A percentile compares a stretch with the other conserved stretches of the same genome.
Evolutionary conservation across 2,329 filamentous ascomycete genomes (phyloP).

Genomic region (Lecanoromycetidae sp.): DNA sequence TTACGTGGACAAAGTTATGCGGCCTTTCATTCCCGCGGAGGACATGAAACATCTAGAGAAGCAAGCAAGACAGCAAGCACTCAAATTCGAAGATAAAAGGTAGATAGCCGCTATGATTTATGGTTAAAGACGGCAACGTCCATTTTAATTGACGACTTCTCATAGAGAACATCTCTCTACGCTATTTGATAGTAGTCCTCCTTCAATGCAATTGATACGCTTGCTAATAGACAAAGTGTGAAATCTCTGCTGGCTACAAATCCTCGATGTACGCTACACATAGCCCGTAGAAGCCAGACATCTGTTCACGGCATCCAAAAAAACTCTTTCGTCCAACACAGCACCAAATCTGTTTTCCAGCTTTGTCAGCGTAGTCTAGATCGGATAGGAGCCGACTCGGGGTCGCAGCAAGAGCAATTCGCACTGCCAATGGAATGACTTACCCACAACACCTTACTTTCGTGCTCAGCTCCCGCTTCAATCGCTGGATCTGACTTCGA

Average conservation of each 20-base stretch:
- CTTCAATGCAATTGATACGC: too few relatives aligned
- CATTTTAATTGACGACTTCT: too few relatives aligned
- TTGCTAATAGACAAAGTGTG: not conserved
- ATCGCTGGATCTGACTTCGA: constrained; percentile 6
- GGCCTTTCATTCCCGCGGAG: constrained; percentile 35
- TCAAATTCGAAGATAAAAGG: constrained; percentile 4
- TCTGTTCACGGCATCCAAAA: constrained; percentile 6
- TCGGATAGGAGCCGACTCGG: not conserved
- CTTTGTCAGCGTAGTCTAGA: not conserved
- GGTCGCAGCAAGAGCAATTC: not conserved
- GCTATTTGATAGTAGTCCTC: too few relatives aligned
- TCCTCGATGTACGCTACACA: too few relatives aligned
- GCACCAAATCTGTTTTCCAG: constrained; percentile 12
- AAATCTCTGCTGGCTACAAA: not conserved
- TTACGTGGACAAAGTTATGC: constrained; percentile 46
- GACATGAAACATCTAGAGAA: not conserved
- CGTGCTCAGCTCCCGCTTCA: constrained; percentile 14
- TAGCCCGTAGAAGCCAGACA: not conserved
- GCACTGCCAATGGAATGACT: not conserved
- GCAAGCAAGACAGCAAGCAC: constrained; percentile 9
- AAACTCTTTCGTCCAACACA: constrained; percentile 11
- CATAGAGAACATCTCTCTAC: too few relatives aligned
- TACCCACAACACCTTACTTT: constrained; percentile 17
- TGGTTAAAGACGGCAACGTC: too few relatives aligned
- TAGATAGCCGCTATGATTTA: too few relatives aligned